Conservation (phyloP, 805 yeast genomes). For the Ogataea paradorogensis region DNA sequence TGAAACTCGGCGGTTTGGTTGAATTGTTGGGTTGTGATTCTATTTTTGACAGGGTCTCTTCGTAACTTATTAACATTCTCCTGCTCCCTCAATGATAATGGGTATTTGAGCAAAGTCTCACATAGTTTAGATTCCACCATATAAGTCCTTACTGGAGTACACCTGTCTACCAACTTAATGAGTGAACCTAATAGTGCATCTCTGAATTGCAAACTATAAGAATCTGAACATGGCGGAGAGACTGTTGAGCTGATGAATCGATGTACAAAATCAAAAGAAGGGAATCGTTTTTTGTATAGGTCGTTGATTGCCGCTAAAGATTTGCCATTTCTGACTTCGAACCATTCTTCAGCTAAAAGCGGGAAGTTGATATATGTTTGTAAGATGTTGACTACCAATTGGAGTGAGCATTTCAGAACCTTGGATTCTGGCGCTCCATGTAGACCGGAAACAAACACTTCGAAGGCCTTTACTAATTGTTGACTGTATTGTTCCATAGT, state of each 20-base stretch:
- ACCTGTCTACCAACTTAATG: constrained; percentile 11
- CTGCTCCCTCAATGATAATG: constrained; percentile 11
- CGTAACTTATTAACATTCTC: constrained; percentile 11
- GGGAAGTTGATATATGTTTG: constrained; percentile 15
- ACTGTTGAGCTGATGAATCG: constrained; percentile 9
- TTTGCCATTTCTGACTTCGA: constrained; percentile 10
- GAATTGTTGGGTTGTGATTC: constrained; percentile 16
- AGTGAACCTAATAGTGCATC: constrained; percentile 10
- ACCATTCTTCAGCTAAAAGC: constrained; percentile 19
- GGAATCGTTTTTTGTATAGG: constrained; percentile 9
- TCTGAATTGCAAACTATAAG: constrained; percentile 7
- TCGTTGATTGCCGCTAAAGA: constrained; percentile 5
- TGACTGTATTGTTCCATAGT: constrained; percentile 8
- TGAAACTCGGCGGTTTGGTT: constrained; percentile 12
- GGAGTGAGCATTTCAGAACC: constrained; percentile 11
- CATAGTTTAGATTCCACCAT: constrained; percentile 15
- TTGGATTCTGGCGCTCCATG: constrained; percentile 13
- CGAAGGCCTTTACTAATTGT: constrained; percentile 8
- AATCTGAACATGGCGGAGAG: constrained; percentile 5
- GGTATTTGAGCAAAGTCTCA: constrained; percentile 15
- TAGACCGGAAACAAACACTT: constrained; percentile 14
- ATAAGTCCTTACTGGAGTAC: constrained; percentile 8
- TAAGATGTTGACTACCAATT: constrained; percentile 12
- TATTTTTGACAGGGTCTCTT: constrained; percentile 14
- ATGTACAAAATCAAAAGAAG: constrained; percentile 20